phyloP scores from a whole-genome alignment of 1,284 basidiomycete species.

The Xerocomus nothofagi region DNA sequence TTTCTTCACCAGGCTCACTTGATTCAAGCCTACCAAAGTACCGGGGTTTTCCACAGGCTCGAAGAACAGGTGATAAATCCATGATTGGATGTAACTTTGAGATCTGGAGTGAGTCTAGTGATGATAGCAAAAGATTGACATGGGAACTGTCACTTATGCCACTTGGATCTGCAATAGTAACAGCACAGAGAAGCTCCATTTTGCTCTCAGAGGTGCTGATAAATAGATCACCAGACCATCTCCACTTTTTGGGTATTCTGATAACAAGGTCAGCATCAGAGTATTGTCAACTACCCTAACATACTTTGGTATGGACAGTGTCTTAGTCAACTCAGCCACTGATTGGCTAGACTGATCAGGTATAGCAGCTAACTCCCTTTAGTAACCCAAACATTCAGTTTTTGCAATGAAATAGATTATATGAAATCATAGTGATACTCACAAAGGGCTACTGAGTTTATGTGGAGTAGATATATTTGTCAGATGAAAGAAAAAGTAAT shows the following conservation, averaged over 20 bases:
- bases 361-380: constrained; percentile 16
- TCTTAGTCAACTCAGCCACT: constrained; percentile 16
- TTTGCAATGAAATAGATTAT: neutral
- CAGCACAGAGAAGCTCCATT: constrained; percentile 47
- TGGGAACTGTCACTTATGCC: constrained; percentile 46
- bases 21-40: constrained; percentile 52
- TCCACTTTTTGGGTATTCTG: constrained; percentile 43
- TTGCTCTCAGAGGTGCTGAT: constrained; percentile 31
- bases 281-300: neutral
- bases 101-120: constrained; percentile 44
- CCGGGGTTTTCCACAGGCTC: constrained; percentile 47
- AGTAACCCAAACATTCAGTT: neutral
- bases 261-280: constrained; percentile 7
- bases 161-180: constrained; percentile 46
- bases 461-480: neutral
- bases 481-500: neutral
- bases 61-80: constrained; percentile 47
- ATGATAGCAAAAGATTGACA: constrained; percentile 46
- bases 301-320: constrained; percentile 26
- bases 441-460: constrained; percentile 30
- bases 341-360: constrained; percentile 5
- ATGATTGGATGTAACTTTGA: constrained; percentile 46
- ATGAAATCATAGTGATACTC: constrained; percentile 5
- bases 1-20: constrained; percentile 40
- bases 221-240: constrained; percentile 49